phyloP scores from a whole-genome alignment of 2,329 filamentous ascomycete genomes.

The Periconia sp. region DNA sequence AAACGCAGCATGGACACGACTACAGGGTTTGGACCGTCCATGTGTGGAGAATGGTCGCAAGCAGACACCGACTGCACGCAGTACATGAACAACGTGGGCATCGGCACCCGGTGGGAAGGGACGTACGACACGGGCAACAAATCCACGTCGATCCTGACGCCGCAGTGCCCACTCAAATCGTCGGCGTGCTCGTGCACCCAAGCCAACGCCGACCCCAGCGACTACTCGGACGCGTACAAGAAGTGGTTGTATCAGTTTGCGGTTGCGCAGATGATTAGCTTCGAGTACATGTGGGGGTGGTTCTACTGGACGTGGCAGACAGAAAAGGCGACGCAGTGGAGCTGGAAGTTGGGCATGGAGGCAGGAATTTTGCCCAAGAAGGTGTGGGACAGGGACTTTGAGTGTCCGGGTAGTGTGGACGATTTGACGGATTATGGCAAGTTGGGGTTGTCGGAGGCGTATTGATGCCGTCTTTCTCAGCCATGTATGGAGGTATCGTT shows the following conservation, averaged over 20 bases:
- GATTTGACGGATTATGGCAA: constrained; percentile 48
- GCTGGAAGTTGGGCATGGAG: constrained; percentile 79
- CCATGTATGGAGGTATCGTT: background rate
- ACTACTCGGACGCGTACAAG: constrained; percentile 79
- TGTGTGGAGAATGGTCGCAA: constrained; percentile 97
- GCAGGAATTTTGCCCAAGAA: constrained; percentile 76
- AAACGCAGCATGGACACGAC: constrained; percentile 71
- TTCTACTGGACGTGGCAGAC: constrained; percentile 99
- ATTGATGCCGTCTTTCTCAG: constrained; percentile 29
- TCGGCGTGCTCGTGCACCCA: constrained; percentile 72
- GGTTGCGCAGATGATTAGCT: constrained; percentile 93
- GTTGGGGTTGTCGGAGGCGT: constrained; percentile 53
- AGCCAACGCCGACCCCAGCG: constrained; percentile 75
- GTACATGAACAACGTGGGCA: constrained; percentile 87
- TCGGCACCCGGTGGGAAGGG: constrained; percentile 90
- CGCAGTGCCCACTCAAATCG: constrained; percentile 72
- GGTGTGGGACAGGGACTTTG: constrained; percentile 51
- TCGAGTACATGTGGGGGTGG: constrained; percentile 95
- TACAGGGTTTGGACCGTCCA: constrained; percentile 88
- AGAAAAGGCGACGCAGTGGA: constrained; percentile 87
- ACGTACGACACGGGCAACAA: constrained; percentile 74
- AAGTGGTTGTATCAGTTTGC: constrained; percentile 87
- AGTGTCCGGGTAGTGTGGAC: constrained; percentile 42
- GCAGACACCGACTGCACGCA: constrained; percentile 93
- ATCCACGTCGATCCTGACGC: constrained; percentile 67